Percentiles rank a stretch among this genome's conserved stretches.
phyloP scores from a whole-genome alignment of 352 stramenopile genomes.

The Salisapilia sapeloensis region DNA sequence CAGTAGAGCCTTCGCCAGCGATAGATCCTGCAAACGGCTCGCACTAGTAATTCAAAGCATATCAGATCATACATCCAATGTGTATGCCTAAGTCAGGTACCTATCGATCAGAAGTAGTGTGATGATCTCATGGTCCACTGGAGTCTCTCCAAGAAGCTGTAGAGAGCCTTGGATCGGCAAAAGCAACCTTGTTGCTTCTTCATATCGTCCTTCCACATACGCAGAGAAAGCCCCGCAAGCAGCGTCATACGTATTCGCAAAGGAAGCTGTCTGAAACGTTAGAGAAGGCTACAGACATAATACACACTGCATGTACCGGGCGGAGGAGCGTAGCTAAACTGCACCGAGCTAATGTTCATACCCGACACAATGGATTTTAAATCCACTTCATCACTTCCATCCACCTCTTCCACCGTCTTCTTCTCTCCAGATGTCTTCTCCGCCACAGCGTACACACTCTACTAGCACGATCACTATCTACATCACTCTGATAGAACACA shows the following conservation, averaged over 20 bases:
- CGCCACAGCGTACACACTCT: constrained; percentile 8
- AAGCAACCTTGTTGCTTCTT: constrained; percentile 32
- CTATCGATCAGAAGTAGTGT: constrained; percentile 66
- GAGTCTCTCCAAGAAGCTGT: constrained; percentile 50
- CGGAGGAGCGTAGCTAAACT: constrained; percentile 35
- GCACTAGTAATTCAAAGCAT: constrained; percentile 14
- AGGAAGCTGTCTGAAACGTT: constrained; percentile 49
- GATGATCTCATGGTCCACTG: constrained; percentile 53
- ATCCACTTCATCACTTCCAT: constrained; percentile 15
- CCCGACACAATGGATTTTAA: constrained; percentile 14
- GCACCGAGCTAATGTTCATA: constrained; percentile 20
- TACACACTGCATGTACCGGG: constrained; percentile 5
- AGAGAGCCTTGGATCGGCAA: constrained; percentile 43
- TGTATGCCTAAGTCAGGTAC: constrained; percentile 12
- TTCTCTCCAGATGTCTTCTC: constrained; percentile 12
- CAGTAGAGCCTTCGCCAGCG: constrained; percentile 59
- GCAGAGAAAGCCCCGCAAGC: not conserved
- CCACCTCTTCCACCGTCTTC: constrained; percentile 1
- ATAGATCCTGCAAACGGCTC: constrained; percentile 44
- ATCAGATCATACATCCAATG: not conserved
- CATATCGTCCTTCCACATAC: constrained; percentile 18
- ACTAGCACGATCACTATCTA: constrained; percentile 48
- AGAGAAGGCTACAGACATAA: not conserved
- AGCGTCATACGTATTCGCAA: constrained; percentile 14
- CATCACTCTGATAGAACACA: constrained; percentile 1